Conservation (phyloP, 2,329 filamentous ascomycete species). For the Ramularia endophylla region DNA sequence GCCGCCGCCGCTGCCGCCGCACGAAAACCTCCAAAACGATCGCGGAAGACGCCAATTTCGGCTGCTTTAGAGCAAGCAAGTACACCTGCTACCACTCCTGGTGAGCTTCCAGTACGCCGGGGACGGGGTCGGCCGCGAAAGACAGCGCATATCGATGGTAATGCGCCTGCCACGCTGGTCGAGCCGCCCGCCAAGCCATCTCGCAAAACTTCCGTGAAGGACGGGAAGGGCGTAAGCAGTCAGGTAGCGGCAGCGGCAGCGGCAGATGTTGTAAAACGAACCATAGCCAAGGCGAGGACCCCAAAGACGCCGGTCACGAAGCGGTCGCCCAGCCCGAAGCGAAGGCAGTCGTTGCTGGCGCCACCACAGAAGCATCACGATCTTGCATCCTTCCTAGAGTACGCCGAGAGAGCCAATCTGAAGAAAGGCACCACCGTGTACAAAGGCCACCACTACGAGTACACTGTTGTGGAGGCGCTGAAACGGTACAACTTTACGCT, state of each 20-base stretch:
- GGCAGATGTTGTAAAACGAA: background rate
- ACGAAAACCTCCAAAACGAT: slow-evolving; percentile 2
- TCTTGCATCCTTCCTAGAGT: slow-evolving; percentile 58
- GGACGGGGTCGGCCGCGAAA: no score
- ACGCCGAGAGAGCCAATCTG: slow-evolving; percentile 54
- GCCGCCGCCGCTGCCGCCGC: slow-evolving; percentile 1
- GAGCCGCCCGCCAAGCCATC: background rate
- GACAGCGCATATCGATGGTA: background rate
- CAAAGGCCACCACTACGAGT: slow-evolving; percentile 72
- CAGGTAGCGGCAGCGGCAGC: background rate
- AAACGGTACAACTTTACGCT: slow-evolving; percentile 58
- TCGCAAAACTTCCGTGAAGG: background rate
- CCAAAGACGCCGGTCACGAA: background rate
- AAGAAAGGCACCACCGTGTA: slow-evolving; percentile 55
- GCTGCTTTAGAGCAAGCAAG: background rate
- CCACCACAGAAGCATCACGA: slow-evolving; percentile 51
- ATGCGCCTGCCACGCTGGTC: background rate
- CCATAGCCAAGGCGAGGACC: background rate
- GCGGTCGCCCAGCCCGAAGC: background rate
- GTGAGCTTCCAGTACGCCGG: background rate
- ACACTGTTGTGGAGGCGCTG: slow-evolving; percentile 55
- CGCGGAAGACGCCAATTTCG: background rate
- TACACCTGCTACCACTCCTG: background rate
- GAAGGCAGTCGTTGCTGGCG: slow-evolving; percentile 18
- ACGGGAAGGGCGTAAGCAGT: background rate